Conservation (phyloP, 148 eudicot genomes). For the Arbutus unedo region DNA sequence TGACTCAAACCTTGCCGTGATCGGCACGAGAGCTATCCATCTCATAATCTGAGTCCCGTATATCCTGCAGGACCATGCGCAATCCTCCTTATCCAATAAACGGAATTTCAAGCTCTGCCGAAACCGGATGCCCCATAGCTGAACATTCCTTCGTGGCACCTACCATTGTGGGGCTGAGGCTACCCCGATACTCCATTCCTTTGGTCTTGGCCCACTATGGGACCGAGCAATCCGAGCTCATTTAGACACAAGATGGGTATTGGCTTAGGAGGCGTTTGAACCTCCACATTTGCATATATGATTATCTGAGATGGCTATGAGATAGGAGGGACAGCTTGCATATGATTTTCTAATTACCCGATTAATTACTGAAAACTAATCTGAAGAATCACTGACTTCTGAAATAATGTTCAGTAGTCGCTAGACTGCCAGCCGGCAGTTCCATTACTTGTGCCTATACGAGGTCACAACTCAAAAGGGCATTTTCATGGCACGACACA, state of each 20-base stretch:
- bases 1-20: background rate
- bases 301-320: background rate
- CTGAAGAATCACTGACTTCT: background rate
- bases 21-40: background rate
- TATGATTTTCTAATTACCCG: too few relatives aligned
- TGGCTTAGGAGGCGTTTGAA: background rate
- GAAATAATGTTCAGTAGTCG: background rate
- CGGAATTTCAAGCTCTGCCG: background rate
- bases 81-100: background rate
- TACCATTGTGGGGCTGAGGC: background rate
- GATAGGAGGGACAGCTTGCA: background rate
- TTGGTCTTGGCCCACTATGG: background rate
- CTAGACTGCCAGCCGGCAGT: background rate
- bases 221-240: background rate
- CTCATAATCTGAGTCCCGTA: background rate
- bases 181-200: background rate
- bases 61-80: background rate
- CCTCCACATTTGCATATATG: background rate
- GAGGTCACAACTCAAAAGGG: background rate
- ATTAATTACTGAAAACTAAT: background rate
- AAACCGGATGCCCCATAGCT: background rate
- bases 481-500: background rate
- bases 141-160: background rate
- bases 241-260: background rate
- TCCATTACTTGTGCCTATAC: background rate